These are phyloP conservation scores for Cercospora janseana DNA, from an alignment of 2,329 filamentous ascomycete genomes.

Conservation along the genomic window DNA sequence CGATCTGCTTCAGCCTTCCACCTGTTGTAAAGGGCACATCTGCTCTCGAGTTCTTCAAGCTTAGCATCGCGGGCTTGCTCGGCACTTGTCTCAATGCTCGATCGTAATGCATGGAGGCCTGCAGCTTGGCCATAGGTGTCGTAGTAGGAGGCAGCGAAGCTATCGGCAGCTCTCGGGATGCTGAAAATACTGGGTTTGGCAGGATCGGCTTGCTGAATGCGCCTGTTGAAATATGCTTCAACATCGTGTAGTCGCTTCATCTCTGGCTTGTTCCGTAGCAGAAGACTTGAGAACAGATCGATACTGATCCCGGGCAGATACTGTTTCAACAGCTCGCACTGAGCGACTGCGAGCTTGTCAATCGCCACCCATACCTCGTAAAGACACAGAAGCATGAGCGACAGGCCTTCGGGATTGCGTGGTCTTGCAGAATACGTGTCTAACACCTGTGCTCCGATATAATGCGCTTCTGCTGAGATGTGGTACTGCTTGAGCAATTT, in stretches of 20 bases:
- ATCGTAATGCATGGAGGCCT: no score
- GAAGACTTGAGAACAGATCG: neutral
- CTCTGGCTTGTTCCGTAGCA: neutral
- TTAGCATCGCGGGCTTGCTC: no score
- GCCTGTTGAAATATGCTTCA: neutral
- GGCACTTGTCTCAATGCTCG: no score
- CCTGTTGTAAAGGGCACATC: no score
- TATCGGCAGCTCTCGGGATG: no score
- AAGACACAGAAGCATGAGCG: constrained; percentile 50
- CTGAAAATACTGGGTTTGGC: neutral
- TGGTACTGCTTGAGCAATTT: no score
- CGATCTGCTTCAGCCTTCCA: no score
- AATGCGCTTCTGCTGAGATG: no score
- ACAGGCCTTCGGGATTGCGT: neutral
- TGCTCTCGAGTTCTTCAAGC: no score
- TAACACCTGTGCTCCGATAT: neutral
- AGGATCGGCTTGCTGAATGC: neutral
- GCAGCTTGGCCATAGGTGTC: no score
- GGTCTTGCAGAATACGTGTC: no score
- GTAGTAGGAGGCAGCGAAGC: neutral
- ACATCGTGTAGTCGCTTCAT: neutral
- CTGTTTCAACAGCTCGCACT: constrained; percentile 50
- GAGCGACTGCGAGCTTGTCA: constrained; percentile 48
- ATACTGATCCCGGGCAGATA: constrained; percentile 47
- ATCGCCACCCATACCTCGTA: constrained; percentile 60